phyloP scores from a whole-genome alignment of 495 filamentous ascomycete genomes.

The Recurvomyces mirabilis region DNA sequence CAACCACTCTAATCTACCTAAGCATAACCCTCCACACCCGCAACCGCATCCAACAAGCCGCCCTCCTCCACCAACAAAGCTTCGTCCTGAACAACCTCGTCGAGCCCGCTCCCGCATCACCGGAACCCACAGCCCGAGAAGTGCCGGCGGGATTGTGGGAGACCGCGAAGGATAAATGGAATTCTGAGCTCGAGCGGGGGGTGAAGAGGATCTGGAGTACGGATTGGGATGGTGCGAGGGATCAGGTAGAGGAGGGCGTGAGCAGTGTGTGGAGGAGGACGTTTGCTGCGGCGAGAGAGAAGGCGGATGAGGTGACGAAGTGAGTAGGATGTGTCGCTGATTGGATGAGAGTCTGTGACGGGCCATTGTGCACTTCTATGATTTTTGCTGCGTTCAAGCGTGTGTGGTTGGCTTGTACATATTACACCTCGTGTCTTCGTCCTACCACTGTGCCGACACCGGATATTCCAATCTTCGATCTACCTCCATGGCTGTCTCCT shows the following conservation, averaged over 20 bases:
- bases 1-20: constrained; percentile 71
- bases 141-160: constrained; percentile 25
- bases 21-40: constrained; percentile 60
- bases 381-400: background rate
- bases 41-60: constrained; percentile 58
- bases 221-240: constrained; percentile 30
- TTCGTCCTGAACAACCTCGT: constrained; percentile 43
- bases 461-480: too few species aligned
- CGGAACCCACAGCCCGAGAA: constrained; percentile 49
- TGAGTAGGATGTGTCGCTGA: background rate
- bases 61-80: constrained; percentile 59
- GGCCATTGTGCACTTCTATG: background rate
- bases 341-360: background rate
- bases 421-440: too few species aligned
- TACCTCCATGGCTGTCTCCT: too few species aligned
- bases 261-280: constrained; percentile 14
- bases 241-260: constrained; percentile 26
- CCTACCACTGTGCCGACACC: too few species aligned
- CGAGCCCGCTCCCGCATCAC: constrained; percentile 48
- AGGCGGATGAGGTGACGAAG: constrained; percentile 11
- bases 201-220: constrained; percentile 25
- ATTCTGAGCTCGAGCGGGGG: constrained; percentile 27
- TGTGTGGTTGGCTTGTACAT: too few species aligned
- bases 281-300: constrained; percentile 24
- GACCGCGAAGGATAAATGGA: constrained; percentile 35